These are phyloP conservation scores for Albizia julibrissin DNA, from an alignment of 306 rosid genomes.

Conservation along the genomic window DNA sequence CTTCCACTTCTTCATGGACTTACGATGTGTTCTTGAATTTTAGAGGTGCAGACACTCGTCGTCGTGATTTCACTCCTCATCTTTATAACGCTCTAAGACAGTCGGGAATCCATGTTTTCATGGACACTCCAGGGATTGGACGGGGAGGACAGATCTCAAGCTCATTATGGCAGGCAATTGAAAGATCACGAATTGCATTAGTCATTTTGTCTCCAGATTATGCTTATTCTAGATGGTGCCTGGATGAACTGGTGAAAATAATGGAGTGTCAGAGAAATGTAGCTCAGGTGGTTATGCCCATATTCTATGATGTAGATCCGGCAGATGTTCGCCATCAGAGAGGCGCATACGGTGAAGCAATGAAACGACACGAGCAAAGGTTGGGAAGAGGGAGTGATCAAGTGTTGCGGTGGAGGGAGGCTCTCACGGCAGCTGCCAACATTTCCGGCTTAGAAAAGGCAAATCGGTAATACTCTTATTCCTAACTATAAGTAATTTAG, in stretches of 20 bases:
- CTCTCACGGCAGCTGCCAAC: no score
- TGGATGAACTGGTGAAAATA: not conserved
- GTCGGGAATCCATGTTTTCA: not conserved
- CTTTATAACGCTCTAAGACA: constrained; percentile 2
- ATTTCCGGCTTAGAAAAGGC: no score
- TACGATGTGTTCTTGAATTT: not conserved
- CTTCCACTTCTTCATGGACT: not conserved
- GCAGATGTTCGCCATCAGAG: not conserved
- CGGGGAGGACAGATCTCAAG: not conserved
- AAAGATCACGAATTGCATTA: not conserved
- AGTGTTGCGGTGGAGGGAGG: not conserved
- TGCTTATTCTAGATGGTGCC: constrained; percentile 24
- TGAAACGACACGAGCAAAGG: not conserved
- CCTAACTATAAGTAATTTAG: no score
- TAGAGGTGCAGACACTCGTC: not conserved
- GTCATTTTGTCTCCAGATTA: constrained; percentile 15
- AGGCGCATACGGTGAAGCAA: not conserved
- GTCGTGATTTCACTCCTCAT: not conserved
- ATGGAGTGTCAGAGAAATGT: not conserved
- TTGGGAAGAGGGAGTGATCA: not conserved
- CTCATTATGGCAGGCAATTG: not conserved
- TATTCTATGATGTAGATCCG: constrained; percentile 3
- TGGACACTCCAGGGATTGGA: not conserved
- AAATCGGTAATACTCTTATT: no score
- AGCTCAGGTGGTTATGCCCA: not conserved